Evolutionary conservation across 1,284 basidiomycete genomes (phyloP).

Genomic region (Trichosporon sp.): DNA sequence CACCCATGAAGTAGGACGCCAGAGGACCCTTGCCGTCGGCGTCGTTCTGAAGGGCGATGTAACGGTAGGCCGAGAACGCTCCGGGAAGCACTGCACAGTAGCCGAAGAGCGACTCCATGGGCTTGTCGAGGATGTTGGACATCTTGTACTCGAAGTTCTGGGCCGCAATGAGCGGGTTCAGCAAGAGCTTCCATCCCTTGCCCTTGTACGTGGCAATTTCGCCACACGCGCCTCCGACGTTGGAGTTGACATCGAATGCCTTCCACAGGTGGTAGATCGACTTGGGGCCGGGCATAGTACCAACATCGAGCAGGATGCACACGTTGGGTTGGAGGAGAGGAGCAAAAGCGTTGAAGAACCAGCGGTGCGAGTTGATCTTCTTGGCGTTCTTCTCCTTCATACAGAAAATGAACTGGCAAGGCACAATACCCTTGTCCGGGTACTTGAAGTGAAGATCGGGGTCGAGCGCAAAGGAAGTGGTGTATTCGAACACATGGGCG

Average conservation of each 20-base stretch:
- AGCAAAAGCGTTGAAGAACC: conserved; percentile 89
- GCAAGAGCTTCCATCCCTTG: conserved; percentile 69
- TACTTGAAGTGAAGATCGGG: conserved; percentile 87
- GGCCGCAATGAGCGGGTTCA: conserved; percentile 84
- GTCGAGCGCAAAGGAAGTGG: conserved; percentile 83
- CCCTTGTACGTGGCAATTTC: conserved; percentile 93
- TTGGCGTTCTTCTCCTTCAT: conserved; percentile 62
- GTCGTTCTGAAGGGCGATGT: conserved; percentile 66
- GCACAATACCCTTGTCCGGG: conserved; percentile 86
- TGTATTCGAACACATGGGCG: conserved; percentile 88
- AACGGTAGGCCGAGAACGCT: conserved; percentile 82
- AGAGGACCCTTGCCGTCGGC: conserved; percentile 79
- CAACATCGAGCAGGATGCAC: conserved; percentile 71
- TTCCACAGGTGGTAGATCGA: conserved; percentile 90
- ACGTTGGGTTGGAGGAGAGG: conserved; percentile 57
- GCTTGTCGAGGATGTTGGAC: conserved; percentile 89
- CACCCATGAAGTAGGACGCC: conserved; percentile 95
- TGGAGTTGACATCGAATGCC: conserved; percentile 84
- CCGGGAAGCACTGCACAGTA: conserved; percentile 77
- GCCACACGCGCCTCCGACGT: conserved; percentile 89
- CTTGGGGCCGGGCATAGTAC: conserved; percentile 77
- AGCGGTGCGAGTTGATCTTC: conserved; percentile 93
- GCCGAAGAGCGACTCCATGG: conserved; percentile 86
- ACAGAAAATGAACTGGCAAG: conserved; percentile 80
- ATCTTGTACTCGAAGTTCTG: conserved; percentile 91